These are phyloP conservation scores for sunflower (Helianthus annuus) DNA, from an alignment of 129 eudicot species.

Conservation along the genomic window HanXRQr2.0-SUNRISE NC_035436.2:19818763-19819262, in stretches of 20 bases:
- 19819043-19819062: neutral
- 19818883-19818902: no score
- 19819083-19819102: neutral
- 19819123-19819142: constrained; percentile 85
- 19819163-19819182: constrained; percentile 55
- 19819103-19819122: constrained; percentile 29
- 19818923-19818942: no score
- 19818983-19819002: neutral
- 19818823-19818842: neutral
- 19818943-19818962: no score
- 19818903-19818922: no score
- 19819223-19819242: constrained; percentile 65
- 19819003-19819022: neutral
- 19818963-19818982: neutral
- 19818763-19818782: constrained; percentile 56
- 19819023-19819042: neutral
- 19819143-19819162: constrained; percentile 95
- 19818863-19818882: no score
- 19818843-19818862: neutral
- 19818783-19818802: constrained; percentile 87
- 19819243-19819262: constrained; percentile 29
- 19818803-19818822: constrained; percentile 54
- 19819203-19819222: constrained; percentile 83
- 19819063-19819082: no score
- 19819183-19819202: constrained; percentile 86